phyloP scores from a whole-genome alignment of 495 filamentous ascomycete species.

The Hypomontagnella submonticulosa region DNA sequence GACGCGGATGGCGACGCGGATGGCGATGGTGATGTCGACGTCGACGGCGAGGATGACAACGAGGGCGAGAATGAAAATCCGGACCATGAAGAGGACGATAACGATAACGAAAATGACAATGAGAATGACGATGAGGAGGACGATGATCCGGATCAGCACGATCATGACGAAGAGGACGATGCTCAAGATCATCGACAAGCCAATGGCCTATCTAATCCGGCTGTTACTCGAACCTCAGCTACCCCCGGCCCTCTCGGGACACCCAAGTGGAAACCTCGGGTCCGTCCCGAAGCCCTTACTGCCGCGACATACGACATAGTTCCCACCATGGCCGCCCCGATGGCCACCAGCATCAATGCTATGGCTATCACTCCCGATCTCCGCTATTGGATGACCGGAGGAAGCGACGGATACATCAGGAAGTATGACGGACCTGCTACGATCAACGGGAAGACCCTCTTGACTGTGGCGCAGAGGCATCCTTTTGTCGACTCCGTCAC shows the following conservation, averaged over 20 bases:
- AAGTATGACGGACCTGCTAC: constrained; percentile 97
- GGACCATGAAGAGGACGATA: constrained; percentile 68
- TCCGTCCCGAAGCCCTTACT: constrained; percentile 82
- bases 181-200: constrained; percentile 49
- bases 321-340: constrained; percentile 94
- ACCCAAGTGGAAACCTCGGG: constrained; percentile 65
- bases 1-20: constrained; percentile 66
- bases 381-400: constrained; percentile 94
- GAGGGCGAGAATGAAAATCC: constrained; percentile 66
- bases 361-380: constrained; percentile 93
- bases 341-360: constrained; percentile 94
- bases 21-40: constrained; percentile 57
- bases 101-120: constrained; percentile 74
- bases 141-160: constrained; percentile 65
- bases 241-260: constrained; percentile 58
- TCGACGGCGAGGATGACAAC: constrained; percentile 62
- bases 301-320: constrained; percentile 95
- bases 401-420: constrained; percentile 91
- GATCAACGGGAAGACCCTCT: constrained; percentile 90
- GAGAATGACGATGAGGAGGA: constrained; percentile 67
- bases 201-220: constrained; percentile 31
- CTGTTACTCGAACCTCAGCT: constrained; percentile 57
- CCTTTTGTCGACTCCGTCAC: constrained; percentile 98
- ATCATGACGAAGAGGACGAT: constrained; percentile 70
- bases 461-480: constrained; percentile 96